Evolutionary conservation across 176 grass and related monocot genomes (phyloP).

Genomic region (Eleusine coracana): DNA sequence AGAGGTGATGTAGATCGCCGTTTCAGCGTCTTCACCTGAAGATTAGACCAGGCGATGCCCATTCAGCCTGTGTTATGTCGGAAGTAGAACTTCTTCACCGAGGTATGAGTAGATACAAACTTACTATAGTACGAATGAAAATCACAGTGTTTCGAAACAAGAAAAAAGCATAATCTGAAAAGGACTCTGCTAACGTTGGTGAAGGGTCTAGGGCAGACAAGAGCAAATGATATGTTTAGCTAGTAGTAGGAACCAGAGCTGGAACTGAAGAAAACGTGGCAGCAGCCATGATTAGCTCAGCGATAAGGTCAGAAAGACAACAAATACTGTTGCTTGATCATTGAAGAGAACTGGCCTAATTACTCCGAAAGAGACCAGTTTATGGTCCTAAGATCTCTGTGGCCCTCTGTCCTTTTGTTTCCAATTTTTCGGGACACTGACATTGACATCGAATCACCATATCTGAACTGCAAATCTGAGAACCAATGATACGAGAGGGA

Average conservation of each 20-base stretch:
- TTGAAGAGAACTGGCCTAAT: conserved; percentile 22
- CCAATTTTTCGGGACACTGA: not conserved
- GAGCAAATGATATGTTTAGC: not conserved
- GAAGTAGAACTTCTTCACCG: not conserved
- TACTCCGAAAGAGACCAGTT: conserved; percentile 27
- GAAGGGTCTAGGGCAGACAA: not conserved
- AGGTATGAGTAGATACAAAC: not conserved
- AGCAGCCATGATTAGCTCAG: conserved; percentile 1
- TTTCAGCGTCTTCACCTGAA: not conserved
- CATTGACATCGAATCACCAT: not conserved
- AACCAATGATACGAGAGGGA: not conserved
- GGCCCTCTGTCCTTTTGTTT: not conserved
- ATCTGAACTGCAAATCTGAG: not conserved
- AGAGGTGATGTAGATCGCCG: not conserved
- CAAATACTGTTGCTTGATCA: conserved; percentile 1
- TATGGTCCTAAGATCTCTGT: not conserved
- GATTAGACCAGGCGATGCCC: not conserved
- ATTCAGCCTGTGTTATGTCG: not conserved
- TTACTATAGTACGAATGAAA: not conserved
- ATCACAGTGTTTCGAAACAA: not conserved
- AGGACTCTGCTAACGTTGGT: not conserved
- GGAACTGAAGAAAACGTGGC: conserved; percentile 20
- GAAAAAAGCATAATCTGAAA: not conserved
- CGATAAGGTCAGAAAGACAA: not conserved
- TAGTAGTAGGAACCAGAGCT: not conserved